Evolutionary conservation across 2,329 filamentous ascomycete species (phyloP).

Genomic region (Claviceps digitariae): DNA sequence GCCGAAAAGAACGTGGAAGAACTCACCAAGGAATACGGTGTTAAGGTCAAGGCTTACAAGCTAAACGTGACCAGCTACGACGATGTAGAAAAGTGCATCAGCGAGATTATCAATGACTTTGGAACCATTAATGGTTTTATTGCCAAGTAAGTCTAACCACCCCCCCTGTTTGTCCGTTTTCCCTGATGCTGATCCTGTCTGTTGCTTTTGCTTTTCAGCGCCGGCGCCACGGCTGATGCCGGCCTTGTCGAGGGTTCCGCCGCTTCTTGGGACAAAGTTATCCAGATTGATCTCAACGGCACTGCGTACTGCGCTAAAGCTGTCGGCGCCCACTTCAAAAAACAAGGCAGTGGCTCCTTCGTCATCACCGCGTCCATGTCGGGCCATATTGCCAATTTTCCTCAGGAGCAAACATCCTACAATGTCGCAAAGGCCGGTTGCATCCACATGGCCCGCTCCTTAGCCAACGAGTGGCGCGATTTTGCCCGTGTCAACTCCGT

Average conservation of each 20-base stretch:
- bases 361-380: constrained; percentile 59
- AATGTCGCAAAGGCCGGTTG: constrained; percentile 50
- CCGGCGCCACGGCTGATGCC: constrained; percentile 54
- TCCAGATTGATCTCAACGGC: constrained; percentile 51
- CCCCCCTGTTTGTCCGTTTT: background rate
- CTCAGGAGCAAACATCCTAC: constrained; percentile 54
- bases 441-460: constrained; percentile 30
- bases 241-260: constrained; percentile 56
- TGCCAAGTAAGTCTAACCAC: constrained; percentile 49
- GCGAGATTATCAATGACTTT: constrained; percentile 59
- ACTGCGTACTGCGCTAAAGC: constrained; percentile 55
- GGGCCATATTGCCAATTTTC: constrained; percentile 57
- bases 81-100: constrained; percentile 38
- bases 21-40: constrained; percentile 50
- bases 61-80: constrained; percentile 41
- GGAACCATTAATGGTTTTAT: constrained; percentile 62
- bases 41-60: constrained; percentile 51
- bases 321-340: constrained; percentile 50
- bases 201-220: too few relatives aligned
- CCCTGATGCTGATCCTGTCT: background rate
- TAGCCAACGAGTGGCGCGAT: constrained; percentile 54
- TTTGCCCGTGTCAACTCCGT: constrained; percentile 54
- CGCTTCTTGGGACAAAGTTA: constrained; percentile 51
- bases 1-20: constrained; percentile 53
- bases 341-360: constrained; percentile 49